Evolutionary conservation across 768 basidiomycete species (phyloP).

Genomic region (Lactarius quietus): DNA sequence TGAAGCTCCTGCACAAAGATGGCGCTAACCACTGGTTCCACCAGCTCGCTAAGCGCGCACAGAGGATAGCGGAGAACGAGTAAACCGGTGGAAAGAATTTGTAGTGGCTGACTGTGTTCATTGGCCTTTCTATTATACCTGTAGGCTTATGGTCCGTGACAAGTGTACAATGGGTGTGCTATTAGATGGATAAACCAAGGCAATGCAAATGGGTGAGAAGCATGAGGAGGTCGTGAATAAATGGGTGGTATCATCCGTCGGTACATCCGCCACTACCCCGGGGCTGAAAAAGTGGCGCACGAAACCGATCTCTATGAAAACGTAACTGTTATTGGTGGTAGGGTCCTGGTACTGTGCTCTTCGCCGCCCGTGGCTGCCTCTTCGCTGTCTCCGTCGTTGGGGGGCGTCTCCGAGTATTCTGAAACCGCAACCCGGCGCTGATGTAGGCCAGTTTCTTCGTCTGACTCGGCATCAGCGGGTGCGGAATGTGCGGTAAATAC

Average conservation of each 20-base stretch:
- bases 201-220: constrained; percentile 14
- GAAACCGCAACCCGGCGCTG: constrained; percentile 24
- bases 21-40: constrained; percentile 1
- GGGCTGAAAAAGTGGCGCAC: too few species aligned
- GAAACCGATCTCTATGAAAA: constrained; percentile 33
- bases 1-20: constrained; percentile 15
- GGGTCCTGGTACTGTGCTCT: constrained; percentile 20
- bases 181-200: constrained; percentile 24
- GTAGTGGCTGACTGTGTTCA: background rate
- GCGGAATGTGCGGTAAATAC: constrained; percentile 19
- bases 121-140: constrained; percentile 1
- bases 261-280: background rate
- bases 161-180: constrained; percentile 19
- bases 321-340: constrained; percentile 46
- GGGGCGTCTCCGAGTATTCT: constrained; percentile 22
- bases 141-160: constrained; percentile 1
- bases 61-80: constrained; percentile 34
- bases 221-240: constrained; percentile 16
- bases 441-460: constrained; percentile 21
- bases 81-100: background rate
- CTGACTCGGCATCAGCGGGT: constrained; percentile 24
- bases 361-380: constrained; percentile 28
- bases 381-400: constrained; percentile 32
- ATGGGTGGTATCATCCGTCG: constrained; percentile 25
- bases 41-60: constrained; percentile 78